Base-by-base conservation (phyloP, 176 grass and related monocot species). In the Triticum turgidum region DNA sequence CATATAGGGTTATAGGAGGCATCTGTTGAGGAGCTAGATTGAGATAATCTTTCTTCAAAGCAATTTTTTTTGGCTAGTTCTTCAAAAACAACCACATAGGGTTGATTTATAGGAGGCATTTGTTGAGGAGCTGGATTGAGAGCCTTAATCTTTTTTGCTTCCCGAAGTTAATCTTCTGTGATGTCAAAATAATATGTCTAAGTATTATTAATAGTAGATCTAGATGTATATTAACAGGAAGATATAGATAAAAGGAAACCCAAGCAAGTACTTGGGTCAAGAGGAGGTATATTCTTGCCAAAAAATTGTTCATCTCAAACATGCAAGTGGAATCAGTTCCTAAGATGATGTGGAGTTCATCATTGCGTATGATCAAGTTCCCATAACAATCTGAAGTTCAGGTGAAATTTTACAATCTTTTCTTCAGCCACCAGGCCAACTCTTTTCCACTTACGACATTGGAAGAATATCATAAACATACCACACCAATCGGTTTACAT, bases 271-370 rank as follows among this genome's bases (percentile, higher is more conserved):
- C 94, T 87, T 82, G 90, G 78, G 83, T 92, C 93, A 89, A 98
- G 91, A 1, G 91, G 86, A 30, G 89, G 91, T 86, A 98, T 98
- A 82, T 94, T 93, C 82, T 98, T 98, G 62, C 88, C 87, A 98
- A 90, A 47, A 98, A 87, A 71, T 98, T 98, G 83, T 96, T 98
- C 96, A 98, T 98, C 76, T 98, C 95, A 90, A 98, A 98, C 96
- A 98, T 98, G 92, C 96, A 93, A 39, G 96, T 98, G 79, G 85
- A 24, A 34, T 96, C 93, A 45, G 93, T 98, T 88, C 73, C 96
- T 94, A 98, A 98, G 77, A 98, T 88, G 42, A 77, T 76, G 76
- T 90, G 90, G 24, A 98, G 92, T 84, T 96, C 93, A 64, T 98
- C 96, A 79, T 98, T 98, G 84, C 96, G 94, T 65, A 96, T 98